A percentile compares a stretch with the other conserved stretches of the same genome.
Conservation (phyloP, 805 yeast genomes). For the Hanseniaspora lachancei region DNA sequence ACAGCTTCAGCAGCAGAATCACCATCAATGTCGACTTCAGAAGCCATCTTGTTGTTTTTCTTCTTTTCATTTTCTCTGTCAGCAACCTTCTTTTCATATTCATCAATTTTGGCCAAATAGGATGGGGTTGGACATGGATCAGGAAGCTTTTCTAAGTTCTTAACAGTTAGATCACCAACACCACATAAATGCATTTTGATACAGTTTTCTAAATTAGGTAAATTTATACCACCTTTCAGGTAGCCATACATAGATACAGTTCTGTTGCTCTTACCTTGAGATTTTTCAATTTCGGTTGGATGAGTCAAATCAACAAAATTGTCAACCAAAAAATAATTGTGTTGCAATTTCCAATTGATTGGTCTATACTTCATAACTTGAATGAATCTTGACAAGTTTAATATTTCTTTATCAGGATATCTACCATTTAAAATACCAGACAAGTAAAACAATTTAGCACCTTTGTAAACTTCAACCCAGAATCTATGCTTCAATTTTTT, state of each 20-base stretch:
- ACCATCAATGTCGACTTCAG: constrained; percentile 10
- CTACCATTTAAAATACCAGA: constrained; percentile 95
- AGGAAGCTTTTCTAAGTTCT: constrained; percentile 74
- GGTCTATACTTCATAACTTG: constrained; percentile 98
- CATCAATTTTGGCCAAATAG: constrained; percentile 74
- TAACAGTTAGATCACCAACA: constrained; percentile 73
- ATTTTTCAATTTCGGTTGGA: constrained; percentile 58
- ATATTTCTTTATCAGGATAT: constrained; percentile 91
- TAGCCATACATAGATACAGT: constrained; percentile 88
- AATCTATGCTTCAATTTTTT: constrained; percentile 84
- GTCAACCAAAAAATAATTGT: constrained; percentile 84
- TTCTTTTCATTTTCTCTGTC: constrained; percentile 35
- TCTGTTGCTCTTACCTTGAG: constrained; percentile 73
- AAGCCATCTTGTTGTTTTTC: constrained; percentile 19
- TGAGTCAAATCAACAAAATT: constrained; percentile 89
- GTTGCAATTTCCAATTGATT: constrained; percentile 98
- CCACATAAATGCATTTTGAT: constrained; percentile 90
- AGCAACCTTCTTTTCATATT: constrained; percentile 58
- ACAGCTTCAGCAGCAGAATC: constrained; percentile 42
- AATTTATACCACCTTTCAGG: constrained; percentile 74
- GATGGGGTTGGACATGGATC: constrained; percentile 99
- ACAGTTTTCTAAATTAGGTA: constrained; percentile 39
- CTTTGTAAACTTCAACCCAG: constrained; percentile 98
- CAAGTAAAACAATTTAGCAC: constrained; percentile 87
- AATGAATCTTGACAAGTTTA: constrained; percentile 81